These are phyloP conservation scores for Petrea volubilis DNA, from an alignment of 257 asterid genomes.

Conservation along the genomic window DNA sequence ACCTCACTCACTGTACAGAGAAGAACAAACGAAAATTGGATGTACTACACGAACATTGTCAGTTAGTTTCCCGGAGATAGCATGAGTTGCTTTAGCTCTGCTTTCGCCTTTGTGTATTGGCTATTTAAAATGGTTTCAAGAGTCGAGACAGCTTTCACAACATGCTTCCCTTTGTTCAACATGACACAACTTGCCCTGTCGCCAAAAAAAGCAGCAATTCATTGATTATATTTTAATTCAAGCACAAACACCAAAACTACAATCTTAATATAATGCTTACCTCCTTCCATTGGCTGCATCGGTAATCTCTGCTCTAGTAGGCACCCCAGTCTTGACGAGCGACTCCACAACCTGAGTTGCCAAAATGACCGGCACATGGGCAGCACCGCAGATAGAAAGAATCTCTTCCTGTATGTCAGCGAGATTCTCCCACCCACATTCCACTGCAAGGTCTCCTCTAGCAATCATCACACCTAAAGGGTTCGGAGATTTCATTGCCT, in stretches of 20 bases:
- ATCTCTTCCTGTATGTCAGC: constrained; percentile 70
- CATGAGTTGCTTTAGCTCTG: constrained; percentile 54
- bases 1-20: constrained; percentile 12
- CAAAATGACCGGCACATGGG: constrained; percentile 66
- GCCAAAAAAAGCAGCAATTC: neutral
- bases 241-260: neutral
- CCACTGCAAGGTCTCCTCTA: constrained; percentile 84
- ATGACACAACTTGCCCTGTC: constrained; percentile 70
- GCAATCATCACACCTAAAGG: constrained; percentile 79
- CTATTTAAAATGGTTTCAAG: constrained; percentile 48
- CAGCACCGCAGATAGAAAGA: constrained; percentile 55
- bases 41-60: neutral
- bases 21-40: neutral
- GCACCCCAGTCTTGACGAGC: constrained; percentile 63
- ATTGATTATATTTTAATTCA: neutral
- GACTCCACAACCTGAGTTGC: constrained; percentile 80
- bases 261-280: constrained; percentile 24
- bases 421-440: constrained; percentile 81
- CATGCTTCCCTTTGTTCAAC: constrained; percentile 72
- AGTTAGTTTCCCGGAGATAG: constrained; percentile 32
- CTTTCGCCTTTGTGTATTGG: constrained; percentile 34
- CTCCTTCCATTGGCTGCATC: constrained; percentile 74
- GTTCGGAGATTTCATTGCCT: constrained; percentile 64
- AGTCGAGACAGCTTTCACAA: constrained; percentile 53
- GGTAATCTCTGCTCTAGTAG: constrained; percentile 67